A percentile compares a stretch with the other conserved stretches of the same genome.
phyloP scores from a whole-genome alignment of 2,329 filamentous ascomycete species.

The Stachybotrys elegans region DNA sequence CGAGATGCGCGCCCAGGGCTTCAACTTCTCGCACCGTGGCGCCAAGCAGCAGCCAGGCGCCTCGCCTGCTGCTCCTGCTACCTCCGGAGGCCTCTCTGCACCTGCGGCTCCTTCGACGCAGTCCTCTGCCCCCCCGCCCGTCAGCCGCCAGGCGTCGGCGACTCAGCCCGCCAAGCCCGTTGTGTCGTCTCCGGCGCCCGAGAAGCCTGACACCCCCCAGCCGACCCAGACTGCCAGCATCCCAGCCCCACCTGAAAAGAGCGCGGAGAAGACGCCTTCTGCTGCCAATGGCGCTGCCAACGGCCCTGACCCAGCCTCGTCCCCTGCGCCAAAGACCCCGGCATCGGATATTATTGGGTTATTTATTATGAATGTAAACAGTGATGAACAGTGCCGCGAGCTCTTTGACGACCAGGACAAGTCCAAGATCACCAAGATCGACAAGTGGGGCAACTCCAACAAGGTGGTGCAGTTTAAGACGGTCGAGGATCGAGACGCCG shows the following conservation, averaged over 20 bases:
- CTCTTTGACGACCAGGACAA: slow-evolving; percentile 81
- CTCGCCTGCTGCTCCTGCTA: slow-evolving; percentile 27
- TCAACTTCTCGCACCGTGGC: slow-evolving; percentile 96
- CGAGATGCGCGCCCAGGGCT: slow-evolving; percentile 97
- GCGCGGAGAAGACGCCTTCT: slow-evolving; percentile 49
- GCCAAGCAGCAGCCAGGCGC: slow-evolving; percentile 62
- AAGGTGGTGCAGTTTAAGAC: slow-evolving; percentile 84
- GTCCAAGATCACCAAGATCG: slow-evolving; percentile 71
- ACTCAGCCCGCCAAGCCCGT: slow-evolving; percentile 38
- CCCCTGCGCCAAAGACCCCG: slow-evolving; percentile 54
- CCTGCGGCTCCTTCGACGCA: slow-evolving; percentile 32
- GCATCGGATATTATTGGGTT: slow-evolving; percentile 72
- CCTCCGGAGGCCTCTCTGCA: slow-evolving; percentile 24
- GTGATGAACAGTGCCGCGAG: slow-evolving; percentile 75
- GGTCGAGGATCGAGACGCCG: slow-evolving; percentile 72
- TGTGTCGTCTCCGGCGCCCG: slow-evolving; percentile 25
- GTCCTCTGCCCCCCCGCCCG: slow-evolving; percentile 24
- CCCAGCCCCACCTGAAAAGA: slow-evolving; percentile 39
- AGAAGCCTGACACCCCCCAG: slow-evolving; percentile 43
- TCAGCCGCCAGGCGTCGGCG: slow-evolving; percentile 30
- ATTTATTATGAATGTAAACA: slow-evolving; percentile 83
- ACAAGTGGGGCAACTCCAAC: slow-evolving; percentile 74
- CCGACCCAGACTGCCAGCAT: slow-evolving; percentile 38
- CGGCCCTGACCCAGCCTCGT: slow-evolving; percentile 47
- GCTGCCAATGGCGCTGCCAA: slow-evolving; percentile 50